Conservation (phyloP, 2,329 filamentous ascomycete genomes). For the Monascus ruber region DNA sequence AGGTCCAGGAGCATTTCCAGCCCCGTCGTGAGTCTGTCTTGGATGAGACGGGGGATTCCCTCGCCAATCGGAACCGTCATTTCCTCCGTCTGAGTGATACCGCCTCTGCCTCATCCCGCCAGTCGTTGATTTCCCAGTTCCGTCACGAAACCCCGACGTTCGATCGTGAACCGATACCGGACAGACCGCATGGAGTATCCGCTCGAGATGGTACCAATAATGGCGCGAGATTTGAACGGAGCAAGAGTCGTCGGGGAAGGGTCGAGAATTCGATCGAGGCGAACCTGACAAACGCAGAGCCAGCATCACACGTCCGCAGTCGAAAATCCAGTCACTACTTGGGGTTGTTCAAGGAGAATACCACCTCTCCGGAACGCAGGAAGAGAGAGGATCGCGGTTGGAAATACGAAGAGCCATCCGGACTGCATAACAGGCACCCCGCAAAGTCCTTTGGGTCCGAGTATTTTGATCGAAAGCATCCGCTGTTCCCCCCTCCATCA, state of each 20-base stretch:
- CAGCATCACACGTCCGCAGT: conserved; percentile 44
- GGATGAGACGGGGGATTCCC: conserved; percentile 13
- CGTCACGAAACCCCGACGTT: conserved; percentile 9
- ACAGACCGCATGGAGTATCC: conserved; percentile 13
- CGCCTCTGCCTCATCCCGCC: conserved; percentile 8
- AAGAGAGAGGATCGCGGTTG: conserved; percentile 35
- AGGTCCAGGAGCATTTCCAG: conserved; percentile 9
- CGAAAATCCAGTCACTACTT: conserved; percentile 56
- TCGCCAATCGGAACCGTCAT: conserved; percentile 14
- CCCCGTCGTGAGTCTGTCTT: conserved; percentile 12
- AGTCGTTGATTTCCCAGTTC: conserved; percentile 10
- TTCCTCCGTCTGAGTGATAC: conserved; percentile 19
- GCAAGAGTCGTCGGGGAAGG: conserved; percentile 33
- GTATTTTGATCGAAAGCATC: conserved; percentile 7
- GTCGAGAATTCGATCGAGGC: conserved; percentile 55
- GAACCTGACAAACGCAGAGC: conserved; percentile 47
- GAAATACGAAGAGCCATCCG: conserved; percentile 20
- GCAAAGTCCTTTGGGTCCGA: conserved; percentile 4
- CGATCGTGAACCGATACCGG: conserved; percentile 11
- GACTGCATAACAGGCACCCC: conserved; percentile 5
- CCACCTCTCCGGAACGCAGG: conserved; percentile 42
- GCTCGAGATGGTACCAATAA: conserved; percentile 8
- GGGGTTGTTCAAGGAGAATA: conserved; percentile 54
- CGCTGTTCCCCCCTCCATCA: not conserved
- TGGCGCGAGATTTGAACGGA: conserved; percentile 22